These are phyloP conservation scores for Mycena crocata DNA, from an alignment of 768 basidiomycete genomes.

Conservation along the genomic window DNA sequence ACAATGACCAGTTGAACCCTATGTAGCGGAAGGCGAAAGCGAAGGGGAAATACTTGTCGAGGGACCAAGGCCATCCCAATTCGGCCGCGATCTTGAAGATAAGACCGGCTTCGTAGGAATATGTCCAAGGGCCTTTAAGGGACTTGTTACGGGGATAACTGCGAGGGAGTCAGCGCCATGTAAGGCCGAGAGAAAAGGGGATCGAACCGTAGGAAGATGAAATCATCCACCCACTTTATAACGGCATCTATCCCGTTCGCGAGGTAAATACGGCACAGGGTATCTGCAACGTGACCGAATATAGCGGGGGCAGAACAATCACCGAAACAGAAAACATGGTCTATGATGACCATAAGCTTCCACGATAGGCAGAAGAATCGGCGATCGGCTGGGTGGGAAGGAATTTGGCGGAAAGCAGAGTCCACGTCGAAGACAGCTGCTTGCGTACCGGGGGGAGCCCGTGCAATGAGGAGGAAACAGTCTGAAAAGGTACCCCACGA, in stretches of 20 bases:
- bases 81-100: not conserved
- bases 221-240: slow-evolving; percentile 12
- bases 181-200: not conserved
- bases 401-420: not conserved
- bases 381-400: not conserved
- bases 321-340: not conserved
- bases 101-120: not conserved
- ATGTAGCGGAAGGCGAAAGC: not conserved
- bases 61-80: not conserved
- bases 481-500: slow-evolving; percentile 31
- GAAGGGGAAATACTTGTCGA: not conserved
- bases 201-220: not conserved
- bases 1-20: not conserved
- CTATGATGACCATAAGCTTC: not conserved
- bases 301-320: not conserved
- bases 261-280: not conserved
- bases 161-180: not conserved
- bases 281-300: not conserved
- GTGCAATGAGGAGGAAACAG: slow-evolving; percentile 14
- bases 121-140: not conserved
- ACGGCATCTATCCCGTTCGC: not conserved
- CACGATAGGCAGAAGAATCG: not conserved
- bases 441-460: slow-evolving; percentile 19
- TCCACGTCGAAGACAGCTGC: not conserved
- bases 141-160: not conserved